Conservation (phyloP, 1,284 basidiomycete species). For the Trametes versicolor region DNA sequence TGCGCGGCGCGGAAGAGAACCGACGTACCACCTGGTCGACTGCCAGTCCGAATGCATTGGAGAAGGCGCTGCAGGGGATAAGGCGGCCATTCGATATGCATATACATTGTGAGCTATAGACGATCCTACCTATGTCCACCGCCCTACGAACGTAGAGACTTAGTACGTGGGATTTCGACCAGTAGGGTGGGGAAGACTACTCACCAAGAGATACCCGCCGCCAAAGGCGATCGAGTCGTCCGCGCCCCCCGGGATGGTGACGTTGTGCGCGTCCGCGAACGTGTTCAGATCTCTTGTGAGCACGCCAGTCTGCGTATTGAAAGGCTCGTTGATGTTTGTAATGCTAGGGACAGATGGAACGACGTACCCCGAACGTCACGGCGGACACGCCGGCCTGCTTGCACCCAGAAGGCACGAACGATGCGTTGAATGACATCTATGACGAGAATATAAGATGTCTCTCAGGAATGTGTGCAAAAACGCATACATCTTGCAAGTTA, state of each 20-base stretch:
- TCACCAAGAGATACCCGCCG: slow-evolving; percentile 43
- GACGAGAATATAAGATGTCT: neutral
- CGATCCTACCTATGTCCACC: neutral
- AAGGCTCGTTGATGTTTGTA: neutral
- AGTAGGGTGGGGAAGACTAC: slow-evolving; percentile 9
- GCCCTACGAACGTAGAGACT: slow-evolving; percentile 28
- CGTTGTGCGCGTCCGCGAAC: slow-evolving; percentile 36
- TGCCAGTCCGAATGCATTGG: slow-evolving; percentile 47
- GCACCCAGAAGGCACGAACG: neutral
- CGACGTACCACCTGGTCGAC: slow-evolving; percentile 49
- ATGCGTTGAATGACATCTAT: neutral
- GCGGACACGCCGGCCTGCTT: neutral
- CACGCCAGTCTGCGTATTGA: slow-evolving; percentile 6
- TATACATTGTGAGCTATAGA: slow-evolving; percentile 15
- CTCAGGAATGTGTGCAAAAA: neutral
- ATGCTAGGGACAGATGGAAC: neutral
- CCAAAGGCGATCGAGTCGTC: slow-evolving; percentile 38
- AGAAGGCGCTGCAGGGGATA: slow-evolving; percentile 43
- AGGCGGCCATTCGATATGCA: neutral
- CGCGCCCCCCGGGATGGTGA: slow-evolving; percentile 44
- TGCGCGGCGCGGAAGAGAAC: neutral
- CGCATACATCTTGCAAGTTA: slow-evolving; percentile 1
- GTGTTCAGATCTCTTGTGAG: neutral
- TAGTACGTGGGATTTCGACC: neutral
- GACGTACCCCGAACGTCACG: slow-evolving; percentile 16